phyloP scores from a whole-genome alignment of 202 grass and related monocot species.

The Cymbopogon flexuosus region DNA sequence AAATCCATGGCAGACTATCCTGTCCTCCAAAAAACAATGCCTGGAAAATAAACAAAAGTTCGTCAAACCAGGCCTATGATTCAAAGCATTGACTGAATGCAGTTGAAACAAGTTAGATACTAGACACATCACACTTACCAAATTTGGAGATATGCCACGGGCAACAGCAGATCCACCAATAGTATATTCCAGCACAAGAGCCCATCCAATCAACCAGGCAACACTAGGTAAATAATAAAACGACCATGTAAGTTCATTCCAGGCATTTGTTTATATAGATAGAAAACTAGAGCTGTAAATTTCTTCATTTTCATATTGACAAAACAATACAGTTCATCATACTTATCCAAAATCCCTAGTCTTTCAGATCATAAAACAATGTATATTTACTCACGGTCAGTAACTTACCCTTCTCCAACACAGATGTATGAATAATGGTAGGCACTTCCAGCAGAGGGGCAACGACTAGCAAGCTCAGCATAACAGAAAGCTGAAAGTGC shows the following conservation, averaged over 20 bases:
- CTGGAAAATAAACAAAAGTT: slow-evolving; percentile 35
- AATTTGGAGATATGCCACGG: slow-evolving; percentile 92
- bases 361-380: slow-evolving; percentile 6
- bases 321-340: neutral
- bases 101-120: neutral
- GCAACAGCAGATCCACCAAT: slow-evolving; percentile 97
- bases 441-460: slow-evolving; percentile 91
- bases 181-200: slow-evolving; percentile 92
- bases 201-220: slow-evolving; percentile 98
- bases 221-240: slow-evolving; percentile 46
- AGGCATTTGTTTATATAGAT: slow-evolving; percentile 9
- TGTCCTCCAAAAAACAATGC: slow-evolving; percentile 91
- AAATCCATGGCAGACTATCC: slow-evolving; percentile 76
- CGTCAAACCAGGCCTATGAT: neutral
- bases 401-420: slow-evolving; percentile 93
- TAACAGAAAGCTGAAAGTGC: slow-evolving; percentile 97
- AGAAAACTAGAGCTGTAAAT: neutral
- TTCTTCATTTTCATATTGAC: neutral
- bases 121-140: slow-evolving; percentile 51
- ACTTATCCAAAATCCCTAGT: neutral
- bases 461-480: slow-evolving; percentile 92
- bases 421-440: slow-evolving; percentile 99
- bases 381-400: slow-evolving; percentile 3
- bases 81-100: slow-evolving; percentile 23
- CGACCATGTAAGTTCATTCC: slow-evolving; percentile 22